Base-by-base conservation (phyloP, 495 filamentous ascomycete genomes). In the Xylaria intraflava region DNA sequence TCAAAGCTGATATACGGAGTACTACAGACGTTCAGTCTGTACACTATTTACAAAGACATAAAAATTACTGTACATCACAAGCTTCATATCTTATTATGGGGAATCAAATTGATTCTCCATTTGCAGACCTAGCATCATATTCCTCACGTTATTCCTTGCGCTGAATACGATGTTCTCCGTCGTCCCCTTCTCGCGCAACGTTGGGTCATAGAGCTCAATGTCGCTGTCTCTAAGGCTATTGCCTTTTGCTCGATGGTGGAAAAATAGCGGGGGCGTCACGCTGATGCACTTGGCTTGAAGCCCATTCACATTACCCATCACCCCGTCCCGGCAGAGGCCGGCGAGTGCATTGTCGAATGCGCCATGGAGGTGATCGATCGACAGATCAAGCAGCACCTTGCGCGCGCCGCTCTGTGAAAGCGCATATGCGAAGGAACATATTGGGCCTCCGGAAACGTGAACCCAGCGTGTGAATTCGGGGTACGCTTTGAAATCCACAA, bases 361-460 rank as follows among this genome's bases (percentile, higher is more conserved):
- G 12, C 64, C 62, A 11, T 62, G 35, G 2, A 62, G 66, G 6
- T 66, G 62, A 17, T 72, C 71, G 1, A 76, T 66, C 5, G 69
- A 73, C 16, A 78, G 66, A 38, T 70, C 72, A 14, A 70, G 64
- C n/a, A 83, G 71, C 12, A 82, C 65, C 19, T 77, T 77, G 22
- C 69, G 73, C 2, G 80, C 80, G 5, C 80, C 78, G 39, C 67
- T 59, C 24, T 72, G 73, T 0, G 77, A 77, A 2, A 84, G 69
- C 0, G 79, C 80, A 61, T 85, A 85, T 19, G 73, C 67, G 47
- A 75, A 72, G 6, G 73, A 70, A 65, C 79, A 84, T 23, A 80
- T 70, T n/a, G 68, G 71, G 20, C 71, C 70, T 19, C 62, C 69
- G 12, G 70, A 61, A 26, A 67, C 62, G 59, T 78, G 78, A 17